Conservation (phyloP, 352 stramenopile genomes). For the Globisporangium cystogenes region DNA sequence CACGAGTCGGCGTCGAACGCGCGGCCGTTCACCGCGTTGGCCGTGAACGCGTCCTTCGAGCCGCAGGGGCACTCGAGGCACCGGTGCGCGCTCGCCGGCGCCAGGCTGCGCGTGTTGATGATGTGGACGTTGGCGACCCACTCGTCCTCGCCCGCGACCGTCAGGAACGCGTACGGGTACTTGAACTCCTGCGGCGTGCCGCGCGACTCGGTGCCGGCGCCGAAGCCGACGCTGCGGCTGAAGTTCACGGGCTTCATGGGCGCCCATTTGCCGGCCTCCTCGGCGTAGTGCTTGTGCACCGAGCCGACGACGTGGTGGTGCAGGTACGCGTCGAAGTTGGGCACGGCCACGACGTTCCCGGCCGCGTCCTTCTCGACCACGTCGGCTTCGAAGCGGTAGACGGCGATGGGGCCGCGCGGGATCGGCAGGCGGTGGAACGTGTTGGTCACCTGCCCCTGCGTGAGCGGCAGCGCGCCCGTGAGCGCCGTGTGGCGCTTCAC, state of each 20-base stretch:
- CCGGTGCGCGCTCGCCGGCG: slow-evolving; percentile 29
- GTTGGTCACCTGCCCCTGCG: slow-evolving; percentile 75
- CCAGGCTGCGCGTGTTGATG: slow-evolving; percentile 73
- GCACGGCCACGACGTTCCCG: slow-evolving; percentile 44
- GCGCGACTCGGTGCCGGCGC: slow-evolving; percentile 69
- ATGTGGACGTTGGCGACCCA: slow-evolving; percentile 81
- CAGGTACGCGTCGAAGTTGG: slow-evolving; percentile 71
- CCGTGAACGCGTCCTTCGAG: slow-evolving; percentile 49
- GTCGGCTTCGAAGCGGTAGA: slow-evolving; percentile 78
- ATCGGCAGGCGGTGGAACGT: slow-evolving; percentile 67
- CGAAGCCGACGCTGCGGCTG: slow-evolving; percentile 71
- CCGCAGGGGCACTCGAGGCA: slow-evolving; percentile 81
- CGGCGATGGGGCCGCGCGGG: slow-evolving; percentile 69
- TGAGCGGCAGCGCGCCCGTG: slow-evolving; percentile 49
- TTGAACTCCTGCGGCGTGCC: slow-evolving; percentile 77
- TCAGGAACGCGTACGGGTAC: slow-evolving; percentile 79
- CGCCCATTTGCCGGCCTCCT: slow-evolving; percentile 37
- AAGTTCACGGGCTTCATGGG: slow-evolving; percentile 77
- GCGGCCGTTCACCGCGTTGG: slow-evolving; percentile 46
- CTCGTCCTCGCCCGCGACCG: slow-evolving; percentile 67
- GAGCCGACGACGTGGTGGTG: slow-evolving; percentile 81
- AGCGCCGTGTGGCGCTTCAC: slow-evolving; percentile 62
- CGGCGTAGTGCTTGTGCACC: slow-evolving; percentile 55
- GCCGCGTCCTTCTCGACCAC: slow-evolving; percentile 62
- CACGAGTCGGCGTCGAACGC: slow-evolving; percentile 33